These are phyloP conservation scores for Fragilaria crotonensis DNA, from an alignment of 108 stramenopile genomes.

Conservation along the genomic window DNA sequence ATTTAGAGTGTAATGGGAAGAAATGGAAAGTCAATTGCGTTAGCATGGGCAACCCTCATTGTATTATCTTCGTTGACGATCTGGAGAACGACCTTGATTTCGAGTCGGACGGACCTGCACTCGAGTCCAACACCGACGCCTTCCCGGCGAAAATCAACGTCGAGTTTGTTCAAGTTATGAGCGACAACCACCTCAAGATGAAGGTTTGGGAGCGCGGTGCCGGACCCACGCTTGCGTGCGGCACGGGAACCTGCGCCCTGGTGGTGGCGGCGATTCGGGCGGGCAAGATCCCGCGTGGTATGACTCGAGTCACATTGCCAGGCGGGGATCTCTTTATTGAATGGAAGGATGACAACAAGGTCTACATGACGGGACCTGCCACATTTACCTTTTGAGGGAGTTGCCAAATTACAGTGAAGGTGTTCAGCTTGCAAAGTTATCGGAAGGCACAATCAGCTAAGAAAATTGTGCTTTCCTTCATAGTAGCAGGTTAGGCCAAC, in stretches of 20 bases:
- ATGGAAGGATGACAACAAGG: constrained; percentile 86
- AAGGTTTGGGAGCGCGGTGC: constrained; percentile 97
- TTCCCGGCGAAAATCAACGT: constrained; percentile 96
- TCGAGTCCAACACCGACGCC: constrained; percentile 68
- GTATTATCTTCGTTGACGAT: constrained; percentile 90
- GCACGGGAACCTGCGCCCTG: constrained; percentile 95
- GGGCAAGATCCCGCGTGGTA: constrained; percentile 66
- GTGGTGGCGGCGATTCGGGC: constrained; percentile 90
- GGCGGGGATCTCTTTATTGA: constrained; percentile 90
- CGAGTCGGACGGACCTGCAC: constrained; percentile 77
- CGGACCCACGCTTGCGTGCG: constrained; percentile 95
- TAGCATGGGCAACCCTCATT: constrained; percentile 98
- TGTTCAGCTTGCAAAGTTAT: too few species aligned
- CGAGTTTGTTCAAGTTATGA: constrained; percentile 93
- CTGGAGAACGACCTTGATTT: constrained; percentile 86
- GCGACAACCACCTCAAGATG: constrained; percentile 84
- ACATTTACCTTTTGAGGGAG: constrained; percentile 51
- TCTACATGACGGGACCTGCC: constrained; percentile 92
- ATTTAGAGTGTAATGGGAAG: constrained; percentile 72
- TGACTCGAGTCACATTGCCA: constrained; percentile 73
- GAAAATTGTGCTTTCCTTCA: too few species aligned
- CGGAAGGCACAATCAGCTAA: too few species aligned
- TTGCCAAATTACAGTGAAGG: too few species aligned
- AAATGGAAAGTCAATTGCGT: constrained; percentile 87
- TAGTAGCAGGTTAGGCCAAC: too few species aligned